Percentiles rank a stretch among this genome's conserved stretches.
These are phyloP conservation scores for Candida sithepensis DNA, from an alignment of 805 yeast species.

Conservation along the genomic window DNA sequence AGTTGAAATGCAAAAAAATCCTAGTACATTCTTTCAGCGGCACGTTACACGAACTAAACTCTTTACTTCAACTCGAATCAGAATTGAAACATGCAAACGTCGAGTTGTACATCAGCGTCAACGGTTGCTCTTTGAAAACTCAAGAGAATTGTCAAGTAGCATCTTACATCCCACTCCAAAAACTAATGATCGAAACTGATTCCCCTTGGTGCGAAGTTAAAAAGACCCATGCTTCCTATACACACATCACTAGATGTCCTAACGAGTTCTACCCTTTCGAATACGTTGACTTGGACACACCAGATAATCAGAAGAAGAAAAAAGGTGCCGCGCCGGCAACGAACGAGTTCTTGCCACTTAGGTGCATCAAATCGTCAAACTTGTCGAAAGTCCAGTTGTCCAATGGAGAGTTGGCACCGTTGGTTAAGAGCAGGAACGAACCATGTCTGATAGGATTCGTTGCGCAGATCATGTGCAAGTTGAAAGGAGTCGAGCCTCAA, in stretches of 20 bases:
- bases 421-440: conserved; percentile 85
- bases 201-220: conserved; percentile 98
- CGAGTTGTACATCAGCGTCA: conserved; percentile 67
- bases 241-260: conserved; percentile 52
- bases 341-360: not conserved
- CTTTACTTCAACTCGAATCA: conserved; percentile 39
- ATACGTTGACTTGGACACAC: conserved; percentile 9
- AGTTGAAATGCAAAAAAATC: conserved; percentile 45
- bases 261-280: conserved; percentile 50
- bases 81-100: conserved; percentile 34
- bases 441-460: conserved; percentile 84
- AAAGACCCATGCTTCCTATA: conserved; percentile 72
- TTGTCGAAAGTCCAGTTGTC: conserved; percentile 42
- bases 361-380: not conserved
- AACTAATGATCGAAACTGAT: conserved; percentile 84
- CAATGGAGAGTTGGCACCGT: conserved; percentile 33
- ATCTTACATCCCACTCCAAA: conserved; percentile 61
- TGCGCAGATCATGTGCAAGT: conserved; percentile 61
- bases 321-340: not conserved
- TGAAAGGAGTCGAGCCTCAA: conserved; percentile 40
- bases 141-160: conserved; percentile 70
- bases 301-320: conserved; percentile 4
- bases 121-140: conserved; percentile 88
- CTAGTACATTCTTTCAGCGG: conserved; percentile 97
- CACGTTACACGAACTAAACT: conserved; percentile 53